These are phyloP conservation scores for Colletotrichum theobromicola DNA, from an alignment of 2,329 filamentous ascomycete species.

Conservation along the genomic window DNA sequence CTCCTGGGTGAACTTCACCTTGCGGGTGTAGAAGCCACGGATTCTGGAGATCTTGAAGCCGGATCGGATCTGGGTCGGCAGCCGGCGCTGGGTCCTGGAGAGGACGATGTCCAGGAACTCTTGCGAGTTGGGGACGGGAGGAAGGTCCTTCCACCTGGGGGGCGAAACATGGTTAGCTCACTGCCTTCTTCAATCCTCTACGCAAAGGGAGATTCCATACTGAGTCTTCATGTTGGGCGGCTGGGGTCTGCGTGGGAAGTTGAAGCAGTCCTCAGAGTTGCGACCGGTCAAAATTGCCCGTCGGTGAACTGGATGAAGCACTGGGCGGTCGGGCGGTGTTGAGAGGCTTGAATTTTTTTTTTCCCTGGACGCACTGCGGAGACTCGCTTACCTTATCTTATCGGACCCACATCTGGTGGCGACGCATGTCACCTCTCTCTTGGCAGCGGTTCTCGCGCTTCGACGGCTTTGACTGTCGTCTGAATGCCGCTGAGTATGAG, in stretches of 20 bases:
- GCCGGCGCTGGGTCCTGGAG: constrained; percentile 86
- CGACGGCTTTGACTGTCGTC: background rate
- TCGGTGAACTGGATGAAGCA: constrained; percentile 6
- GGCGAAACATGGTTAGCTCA: background rate
- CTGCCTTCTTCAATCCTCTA: background rate
- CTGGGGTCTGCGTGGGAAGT: constrained; percentile 9
- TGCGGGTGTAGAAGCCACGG: constrained; percentile 53
- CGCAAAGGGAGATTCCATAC: background rate
- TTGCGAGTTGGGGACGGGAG: constrained; percentile 87
- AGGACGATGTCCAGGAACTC: constrained; percentile 98
- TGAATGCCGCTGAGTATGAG: background rate
- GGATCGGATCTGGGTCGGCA: constrained; percentile 93
- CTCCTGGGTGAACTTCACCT: constrained; percentile 98
- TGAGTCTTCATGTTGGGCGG: constrained; percentile 23
- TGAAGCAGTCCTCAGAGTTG: constrained; percentile 22
- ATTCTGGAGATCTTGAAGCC: constrained; percentile 95
- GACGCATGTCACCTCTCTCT: background rate
- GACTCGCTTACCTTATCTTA: constrained; percentile 30
- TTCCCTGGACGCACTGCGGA: background rate
- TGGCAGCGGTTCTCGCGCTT: background rate
- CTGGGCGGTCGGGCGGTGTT: background rate
- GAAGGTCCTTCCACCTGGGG: constrained; percentile 73
- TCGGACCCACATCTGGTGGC: background rate
- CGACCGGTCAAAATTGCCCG: constrained; percentile 12
- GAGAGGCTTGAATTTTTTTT: constrained; percentile 22